A percentile compares a stretch with the other conserved stretches of the same genome.
Evolutionary conservation across 2,329 filamentous ascomycete genomes (phyloP).

Genomic region (Chaetomium sp.): DNA sequence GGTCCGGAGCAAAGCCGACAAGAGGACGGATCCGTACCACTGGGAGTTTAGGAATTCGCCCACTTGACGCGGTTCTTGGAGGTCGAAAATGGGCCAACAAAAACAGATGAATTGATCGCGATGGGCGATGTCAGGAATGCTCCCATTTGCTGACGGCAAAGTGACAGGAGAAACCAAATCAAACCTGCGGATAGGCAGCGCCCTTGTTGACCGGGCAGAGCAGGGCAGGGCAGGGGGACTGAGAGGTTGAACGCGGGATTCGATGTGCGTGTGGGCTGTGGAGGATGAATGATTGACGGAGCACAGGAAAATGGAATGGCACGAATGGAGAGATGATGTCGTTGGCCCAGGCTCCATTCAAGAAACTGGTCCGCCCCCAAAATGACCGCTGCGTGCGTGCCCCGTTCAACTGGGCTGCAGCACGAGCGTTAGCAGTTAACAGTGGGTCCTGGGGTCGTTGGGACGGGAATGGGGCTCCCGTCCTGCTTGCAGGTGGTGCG

Average conservation of each 20-base stretch:
- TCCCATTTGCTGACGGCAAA: slow-evolving; percentile 10
- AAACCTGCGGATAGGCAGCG: slow-evolving; percentile 2
- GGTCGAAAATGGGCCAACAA: too few species aligned
- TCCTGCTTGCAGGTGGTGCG: slow-evolving; percentile 1
- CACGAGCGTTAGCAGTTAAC: too few species aligned
- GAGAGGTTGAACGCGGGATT: slow-evolving; percentile 4
- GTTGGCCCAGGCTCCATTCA: slow-evolving; percentile 16
- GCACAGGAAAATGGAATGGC: slow-evolving; percentile 9
- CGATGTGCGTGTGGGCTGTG: not conserved
- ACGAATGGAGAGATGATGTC: slow-evolving; percentile 19
- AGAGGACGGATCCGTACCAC: not conserved
- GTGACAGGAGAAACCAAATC: too few species aligned
- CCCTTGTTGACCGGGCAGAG: slow-evolving; percentile 8
- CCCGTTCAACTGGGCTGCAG: too few species aligned
- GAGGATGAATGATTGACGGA: slow-evolving; percentile 1
- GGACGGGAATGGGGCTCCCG: too few species aligned
- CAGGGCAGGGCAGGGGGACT: not conserved
- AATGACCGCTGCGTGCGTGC: too few species aligned
- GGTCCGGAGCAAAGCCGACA: not conserved
- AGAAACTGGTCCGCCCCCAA: not conserved
- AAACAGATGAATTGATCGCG: not conserved
- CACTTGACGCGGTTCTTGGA: too few species aligned
- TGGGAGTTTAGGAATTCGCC: too few species aligned
- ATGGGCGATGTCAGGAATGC: slow-evolving; percentile 1
- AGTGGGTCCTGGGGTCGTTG: too few species aligned